Base-by-base conservation (phyloP, 306 rosid genomes). In the Macrotyloma uniflorum region DNA sequence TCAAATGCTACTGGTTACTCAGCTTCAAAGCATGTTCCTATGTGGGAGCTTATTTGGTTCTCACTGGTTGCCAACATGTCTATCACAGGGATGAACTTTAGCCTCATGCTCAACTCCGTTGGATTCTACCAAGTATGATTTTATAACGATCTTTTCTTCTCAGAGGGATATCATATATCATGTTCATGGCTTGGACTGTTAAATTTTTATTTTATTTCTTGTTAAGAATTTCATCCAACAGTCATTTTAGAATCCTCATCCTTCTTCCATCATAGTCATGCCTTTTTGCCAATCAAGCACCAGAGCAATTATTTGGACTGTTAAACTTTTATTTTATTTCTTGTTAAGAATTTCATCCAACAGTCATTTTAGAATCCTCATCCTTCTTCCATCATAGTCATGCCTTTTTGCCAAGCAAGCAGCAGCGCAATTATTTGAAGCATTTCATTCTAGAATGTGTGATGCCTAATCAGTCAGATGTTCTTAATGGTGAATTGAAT, bases 1-100 rank as follows among this genome's bases (percentile, higher is more conserved):
- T 93, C 98, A 33, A 90, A 91, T 82, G 98, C 98, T 46, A 80
- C 95, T 1, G 98, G 98, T 38, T 83, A 79, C 78, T 88, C 92
- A 23, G 87, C 90, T 28, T 89, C 98, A 13, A 93, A 93, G 92
- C 93, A 93, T 59, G 89, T 93, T 32, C 98, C 98, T 23, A 4
- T 93, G 78, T 93, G 96, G 98, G 98, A 93, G 87, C 96, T 93
- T 82, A 63, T 93, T 40, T 93, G 97, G 98, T 93, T 93, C 90
- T 93, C 98, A 55, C 62, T 86, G 20, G 91, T 93, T 75, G 97
- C 98, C 19, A 91, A 93, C 81, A 79, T 82, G 84, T 93, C 98
- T 43, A 93, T 93, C 74, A 89, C 97, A 0, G 96, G 91, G 61
- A 93, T 93, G 98, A 93, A 93, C 87, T 79, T 93, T 40, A 93